A percentile compares a stretch with the other conserved stretches of the same genome.
These are phyloP conservation scores for Tuber calosporum DNA, from an alignment of 495 filamentous ascomycete species.

Conservation along the genomic window DNA sequence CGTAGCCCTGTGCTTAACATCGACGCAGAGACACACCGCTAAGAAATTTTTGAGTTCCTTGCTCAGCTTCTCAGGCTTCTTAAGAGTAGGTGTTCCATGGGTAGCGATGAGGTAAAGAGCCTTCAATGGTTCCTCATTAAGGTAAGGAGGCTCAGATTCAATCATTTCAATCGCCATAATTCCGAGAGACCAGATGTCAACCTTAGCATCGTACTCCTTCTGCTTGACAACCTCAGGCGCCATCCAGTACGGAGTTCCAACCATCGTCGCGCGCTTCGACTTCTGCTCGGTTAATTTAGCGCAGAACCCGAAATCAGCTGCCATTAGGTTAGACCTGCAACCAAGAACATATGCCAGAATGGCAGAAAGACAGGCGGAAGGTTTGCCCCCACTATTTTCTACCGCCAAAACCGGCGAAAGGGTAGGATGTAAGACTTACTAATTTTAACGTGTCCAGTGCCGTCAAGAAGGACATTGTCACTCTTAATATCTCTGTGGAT, in stretches of 20 bases:
- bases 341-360: slow-evolving; percentile 41
- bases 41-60: slow-evolving; percentile 95
- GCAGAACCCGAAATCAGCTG: slow-evolving; percentile 98
- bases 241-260: slow-evolving; percentile 99
- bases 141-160: slow-evolving; percentile 92
- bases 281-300: slow-evolving; percentile 96
- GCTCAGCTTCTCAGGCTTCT: slow-evolving; percentile 94
- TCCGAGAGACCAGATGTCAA: slow-evolving; percentile 96
- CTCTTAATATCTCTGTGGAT: slow-evolving; percentile 99
- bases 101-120: slow-evolving; percentile 95
- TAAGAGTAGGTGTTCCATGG: slow-evolving; percentile 90
- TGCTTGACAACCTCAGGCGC: slow-evolving; percentile 98
- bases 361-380: background rate
- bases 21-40: slow-evolving; percentile 89
- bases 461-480: slow-evolving; percentile 93
- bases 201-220: slow-evolving; percentile 96
- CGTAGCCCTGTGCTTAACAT: slow-evolving; percentile 87
- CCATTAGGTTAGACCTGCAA: slow-evolving; percentile 10
- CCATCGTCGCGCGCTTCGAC: slow-evolving; percentile 96
- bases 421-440: slow-evolving; percentile 54
- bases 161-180: slow-evolving; percentile 99
- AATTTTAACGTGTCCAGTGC: slow-evolving; percentile 92
- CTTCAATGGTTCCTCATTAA: slow-evolving; percentile 96
- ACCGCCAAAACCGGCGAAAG: background rate
- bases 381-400: background rate